A percentile compares a stretch with the other conserved stretches of the same genome.
Conservation (phyloP, 768 basidiomycete genomes). For the Rubroboletus satanas region DNA sequence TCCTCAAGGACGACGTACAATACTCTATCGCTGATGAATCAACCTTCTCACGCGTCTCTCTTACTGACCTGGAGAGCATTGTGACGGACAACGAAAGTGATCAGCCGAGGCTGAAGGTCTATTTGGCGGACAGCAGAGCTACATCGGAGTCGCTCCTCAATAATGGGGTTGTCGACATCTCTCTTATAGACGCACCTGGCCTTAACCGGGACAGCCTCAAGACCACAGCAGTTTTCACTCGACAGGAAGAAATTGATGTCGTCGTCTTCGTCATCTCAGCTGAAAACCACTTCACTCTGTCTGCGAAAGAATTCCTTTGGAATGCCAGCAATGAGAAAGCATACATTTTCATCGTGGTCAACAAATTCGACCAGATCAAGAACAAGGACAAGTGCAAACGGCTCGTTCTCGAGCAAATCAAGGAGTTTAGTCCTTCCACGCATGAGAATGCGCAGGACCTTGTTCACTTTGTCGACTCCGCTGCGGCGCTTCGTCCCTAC, state of each 20-base stretch:
- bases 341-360: constrained; percentile 97
- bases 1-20: constrained; percentile 60
- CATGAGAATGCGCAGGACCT: constrained; percentile 89
- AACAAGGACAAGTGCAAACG: constrained; percentile 92
- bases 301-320: constrained; percentile 89
- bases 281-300: constrained; percentile 97
- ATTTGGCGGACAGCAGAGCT: constrained; percentile 76
- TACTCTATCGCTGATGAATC: constrained; percentile 71
- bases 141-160: constrained; percentile 82
- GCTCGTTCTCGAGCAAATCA: constrained; percentile 90
- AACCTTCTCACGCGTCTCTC: constrained; percentile 66
- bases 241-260: constrained; percentile 97
- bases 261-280: constrained; percentile 97
- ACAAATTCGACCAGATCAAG: constrained; percentile 93
- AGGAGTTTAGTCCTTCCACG: constrained; percentile 85
- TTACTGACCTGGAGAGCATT: constrained; percentile 74
- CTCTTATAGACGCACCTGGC: constrained; percentile 97
- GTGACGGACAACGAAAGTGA: constrained; percentile 59
- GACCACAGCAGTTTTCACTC: constrained; percentile 92
- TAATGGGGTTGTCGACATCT: constrained; percentile 96
- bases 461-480: constrained; percentile 97
- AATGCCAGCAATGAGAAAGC: constrained; percentile 96
- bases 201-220: constrained; percentile 93
- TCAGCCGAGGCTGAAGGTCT: constrained; percentile 75
- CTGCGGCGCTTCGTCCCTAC: constrained; percentile 63